Evolutionary conservation across 2,329 filamentous ascomycete genomes (phyloP).

Genomic region (Epichloe glyceriae): DNA sequence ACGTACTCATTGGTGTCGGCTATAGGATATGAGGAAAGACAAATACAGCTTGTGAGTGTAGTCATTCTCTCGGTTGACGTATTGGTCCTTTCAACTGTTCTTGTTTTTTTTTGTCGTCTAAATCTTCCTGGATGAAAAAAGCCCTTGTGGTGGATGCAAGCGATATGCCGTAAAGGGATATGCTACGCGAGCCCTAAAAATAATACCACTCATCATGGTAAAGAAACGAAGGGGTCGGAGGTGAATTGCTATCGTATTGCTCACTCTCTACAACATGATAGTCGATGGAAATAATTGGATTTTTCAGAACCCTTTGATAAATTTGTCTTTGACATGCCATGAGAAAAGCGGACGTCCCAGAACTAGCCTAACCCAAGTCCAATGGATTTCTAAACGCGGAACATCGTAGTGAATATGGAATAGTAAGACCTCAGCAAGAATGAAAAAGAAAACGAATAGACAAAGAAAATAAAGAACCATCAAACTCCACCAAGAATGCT

Average conservation of each 20-base stretch:
- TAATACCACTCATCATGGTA: neutral
- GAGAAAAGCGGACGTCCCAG: neutral
- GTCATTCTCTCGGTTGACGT: too few relatives aligned
- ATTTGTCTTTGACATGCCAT: constrained; percentile 2
- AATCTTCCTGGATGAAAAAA: too few relatives aligned
- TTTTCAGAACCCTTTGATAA: neutral
- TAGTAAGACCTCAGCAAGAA: neutral
- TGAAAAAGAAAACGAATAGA: neutral
- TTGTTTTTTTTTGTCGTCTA: too few relatives aligned
- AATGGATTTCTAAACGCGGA: neutral
- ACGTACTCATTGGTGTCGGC: too few relatives aligned
- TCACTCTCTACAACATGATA: neutral
- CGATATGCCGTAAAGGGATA: neutral
- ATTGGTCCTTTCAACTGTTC: too few relatives aligned
- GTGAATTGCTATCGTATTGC: neutral
- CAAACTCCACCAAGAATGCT: constrained; percentile 14
- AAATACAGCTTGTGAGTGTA: too few relatives aligned
- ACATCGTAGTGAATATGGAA: neutral
- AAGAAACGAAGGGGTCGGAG: neutral
- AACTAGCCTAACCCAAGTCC: constrained; percentile 5
- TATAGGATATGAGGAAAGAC: too few relatives aligned
- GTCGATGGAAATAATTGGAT: neutral
- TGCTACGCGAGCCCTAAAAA: neutral
- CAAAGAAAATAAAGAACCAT: constrained; percentile 3
- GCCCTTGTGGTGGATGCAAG: neutral